These are phyloP conservation scores for Rickenella mellea DNA, from an alignment of 768 basidiomycete species.

Conservation along the genomic window DNA sequence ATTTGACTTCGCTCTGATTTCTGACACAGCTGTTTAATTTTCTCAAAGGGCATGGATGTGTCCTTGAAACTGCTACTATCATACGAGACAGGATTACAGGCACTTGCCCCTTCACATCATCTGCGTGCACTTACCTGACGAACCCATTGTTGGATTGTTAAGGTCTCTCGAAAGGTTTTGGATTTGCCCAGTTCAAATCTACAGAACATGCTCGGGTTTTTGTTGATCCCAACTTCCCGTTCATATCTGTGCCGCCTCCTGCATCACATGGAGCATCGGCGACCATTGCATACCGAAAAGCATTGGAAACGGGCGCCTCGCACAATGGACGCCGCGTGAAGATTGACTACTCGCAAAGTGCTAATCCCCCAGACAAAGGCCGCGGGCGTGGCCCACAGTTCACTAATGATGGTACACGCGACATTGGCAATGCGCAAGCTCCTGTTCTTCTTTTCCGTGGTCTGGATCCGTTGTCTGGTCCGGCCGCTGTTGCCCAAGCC, in stretches of 20 bases:
- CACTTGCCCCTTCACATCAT: slow-evolving; percentile 79
- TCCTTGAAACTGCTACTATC: slow-evolving; percentile 83
- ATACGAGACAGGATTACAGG: slow-evolving; percentile 96
- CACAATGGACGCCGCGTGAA: slow-evolving; percentile 83
- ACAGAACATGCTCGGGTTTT: slow-evolving; percentile 85
- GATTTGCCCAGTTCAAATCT: slow-evolving; percentile 88
- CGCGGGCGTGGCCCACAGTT: slow-evolving; percentile 46
- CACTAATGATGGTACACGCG: slow-evolving; percentile 88
- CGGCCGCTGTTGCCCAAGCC: slow-evolving; percentile 78
- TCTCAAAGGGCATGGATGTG: slow-evolving; percentile 62
- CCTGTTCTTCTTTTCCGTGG: slow-evolving; percentile 85
- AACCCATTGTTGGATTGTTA: slow-evolving; percentile 57
- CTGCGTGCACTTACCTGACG: slow-evolving; percentile 66
- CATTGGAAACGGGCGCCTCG: slow-evolving; percentile 58
- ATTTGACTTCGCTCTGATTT: slow-evolving; percentile 14
- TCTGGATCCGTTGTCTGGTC: slow-evolving; percentile 79
- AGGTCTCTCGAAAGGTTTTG: slow-evolving; percentile 94
- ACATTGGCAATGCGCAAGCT: slow-evolving; percentile 81
- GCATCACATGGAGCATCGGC: slow-evolving; percentile 81
- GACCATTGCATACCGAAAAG: slow-evolving; percentile 60
- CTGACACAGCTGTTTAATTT: slow-evolving; percentile 66
- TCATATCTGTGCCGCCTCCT: slow-evolving; percentile 85
- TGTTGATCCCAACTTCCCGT: slow-evolving; percentile 84
- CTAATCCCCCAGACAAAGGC: slow-evolving; percentile 59
- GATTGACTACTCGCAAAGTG: slow-evolving; percentile 91